Evolutionary conservation across 2,329 filamentous ascomycete genomes (phyloP).

Genomic region (Coleophoma eucalyptorum): DNA sequence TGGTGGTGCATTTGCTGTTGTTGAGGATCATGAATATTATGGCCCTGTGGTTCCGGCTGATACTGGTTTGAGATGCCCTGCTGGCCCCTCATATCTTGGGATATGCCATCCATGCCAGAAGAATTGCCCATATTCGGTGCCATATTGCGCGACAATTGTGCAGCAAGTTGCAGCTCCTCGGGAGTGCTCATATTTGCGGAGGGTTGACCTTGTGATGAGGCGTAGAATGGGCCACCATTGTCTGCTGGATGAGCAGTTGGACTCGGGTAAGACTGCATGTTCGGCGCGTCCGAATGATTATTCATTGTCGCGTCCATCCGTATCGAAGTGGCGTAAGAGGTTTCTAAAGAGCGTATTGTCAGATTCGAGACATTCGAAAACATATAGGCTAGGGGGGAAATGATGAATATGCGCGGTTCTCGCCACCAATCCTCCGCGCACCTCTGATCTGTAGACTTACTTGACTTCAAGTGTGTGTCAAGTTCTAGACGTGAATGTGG

Average conservation of each 20-base stretch:
- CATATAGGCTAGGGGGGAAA: conserved; percentile 3
- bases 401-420: too few species aligned
- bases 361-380: conserved; percentile 5
- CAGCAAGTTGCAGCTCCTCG: conserved; percentile 41
- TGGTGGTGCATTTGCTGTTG: conserved; percentile 7
- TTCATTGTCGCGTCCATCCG: conserved; percentile 15
- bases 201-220: conserved; percentile 16
- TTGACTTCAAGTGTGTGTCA: too few species aligned
- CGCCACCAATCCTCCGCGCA: too few species aligned
- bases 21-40: conserved; percentile 3
- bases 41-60: conserved; percentile 25
- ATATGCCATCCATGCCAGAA: conserved; percentile 12
- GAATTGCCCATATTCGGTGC: neutral
- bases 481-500: too few species aligned
- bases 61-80: conserved; percentile 32
- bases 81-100: conserved; percentile 27
- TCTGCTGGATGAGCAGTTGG: conserved; percentile 23
- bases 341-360: conserved; percentile 5
- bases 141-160: conserved; percentile 36
- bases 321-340: neutral
- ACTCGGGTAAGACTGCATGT: conserved; percentile 25
- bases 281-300: conserved; percentile 20
- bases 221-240: conserved; percentile 23
- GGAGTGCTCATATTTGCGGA: conserved; percentile 25
- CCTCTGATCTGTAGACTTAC: too few species aligned